Percentiles rank a stretch among this genome's conserved stretches.
Evolutionary conservation across 169 alveolate species (phyloP).

Genomic region (Plasmodium vinckei): DNA sequence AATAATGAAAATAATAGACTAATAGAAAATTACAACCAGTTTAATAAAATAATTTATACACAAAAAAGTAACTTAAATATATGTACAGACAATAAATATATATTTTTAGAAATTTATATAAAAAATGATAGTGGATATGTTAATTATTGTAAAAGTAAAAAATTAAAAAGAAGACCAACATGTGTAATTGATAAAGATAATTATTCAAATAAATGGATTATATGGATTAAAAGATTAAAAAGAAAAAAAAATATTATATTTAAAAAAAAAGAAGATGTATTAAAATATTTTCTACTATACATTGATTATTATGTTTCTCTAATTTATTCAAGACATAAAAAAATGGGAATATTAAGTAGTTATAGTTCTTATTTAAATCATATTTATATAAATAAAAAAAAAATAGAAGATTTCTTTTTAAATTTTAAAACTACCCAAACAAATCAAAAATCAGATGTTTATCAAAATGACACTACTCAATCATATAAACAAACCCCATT

Average conservation of each 20-base stretch:
- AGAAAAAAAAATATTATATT: slow-evolving; percentile 57
- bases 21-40: neutral
- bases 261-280: slow-evolving; percentile 41
- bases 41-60: neutral
- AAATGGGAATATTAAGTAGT: slow-evolving; percentile 48
- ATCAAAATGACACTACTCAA: no score
- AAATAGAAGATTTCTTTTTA: slow-evolving; percentile 18
- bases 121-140: slow-evolving; percentile 54
- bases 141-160: slow-evolving; percentile 56
- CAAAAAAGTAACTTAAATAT: slow-evolving; percentile 30
- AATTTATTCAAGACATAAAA: slow-evolving; percentile 42
- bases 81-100: slow-evolving; percentile 54
- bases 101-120: slow-evolving; percentile 50
- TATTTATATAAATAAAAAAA: slow-evolving; percentile 38
- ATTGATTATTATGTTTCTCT: slow-evolving; percentile 33
- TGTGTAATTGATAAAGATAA: slow-evolving; percentile 57
- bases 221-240: slow-evolving; percentile 72
- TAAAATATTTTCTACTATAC: slow-evolving; percentile 48
- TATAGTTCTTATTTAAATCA: slow-evolving; percentile 57
- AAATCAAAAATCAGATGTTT: no score
- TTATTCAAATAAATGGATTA: slow-evolving; percentile 48
- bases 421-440: neutral
- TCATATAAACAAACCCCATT: no score
- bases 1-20: neutral
- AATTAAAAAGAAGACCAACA: slow-evolving; percentile 50